Base-by-base conservation (phyloP, 768 basidiomycete genomes). In the button mushroom (Agaricus bisporus) region DNA sequence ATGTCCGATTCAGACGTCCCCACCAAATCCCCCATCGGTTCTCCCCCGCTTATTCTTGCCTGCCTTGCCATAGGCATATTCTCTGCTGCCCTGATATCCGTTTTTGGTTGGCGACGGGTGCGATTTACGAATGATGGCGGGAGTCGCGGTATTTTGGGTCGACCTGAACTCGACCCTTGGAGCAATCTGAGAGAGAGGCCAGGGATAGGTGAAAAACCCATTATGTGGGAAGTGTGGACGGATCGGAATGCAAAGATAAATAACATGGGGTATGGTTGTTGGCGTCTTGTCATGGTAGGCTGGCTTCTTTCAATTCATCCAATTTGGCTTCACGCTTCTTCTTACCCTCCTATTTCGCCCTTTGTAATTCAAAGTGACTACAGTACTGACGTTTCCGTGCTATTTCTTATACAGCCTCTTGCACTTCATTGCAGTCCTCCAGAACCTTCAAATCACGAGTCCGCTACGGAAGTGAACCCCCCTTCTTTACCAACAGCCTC, bases 31-130 rank as follows among this genome's bases (percentile, higher is more conserved):
- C 59, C 69, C 1, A 58, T 59, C 1, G 70, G 68, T 10, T 80
- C 80, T 0, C 78, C 80, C 0, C 78, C 80, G 5, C 70, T 85
- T 58, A 77, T 86, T 43, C 70, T 84, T 36, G 80, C 77, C 1
- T 80, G 83, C 60, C 66, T 86, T 22, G 77, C 78, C n/a, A 73
- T 82, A 26, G 80, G 79, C 3, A 60, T 86, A 15, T 80, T 84
- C 57, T 64, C 68, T 17, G 64, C 72, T n/a, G 71, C 71, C 0
- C 75, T 83, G 70, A 54, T 78, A 10, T 65, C 71, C 8, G 70
- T 79, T 32, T 75, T 81, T 43, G 74, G 72, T 11, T 79, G 77
- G 73, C 64, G 72, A 55, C 66, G 72, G 46, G 46, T 73, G 48
- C 63, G 70, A 49, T 51, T 56, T 10, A 55, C 53, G 9, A 43